Conservation (phyloP, 2,329 filamentous ascomycete genomes). For the Falciphora oryzae region DNA sequence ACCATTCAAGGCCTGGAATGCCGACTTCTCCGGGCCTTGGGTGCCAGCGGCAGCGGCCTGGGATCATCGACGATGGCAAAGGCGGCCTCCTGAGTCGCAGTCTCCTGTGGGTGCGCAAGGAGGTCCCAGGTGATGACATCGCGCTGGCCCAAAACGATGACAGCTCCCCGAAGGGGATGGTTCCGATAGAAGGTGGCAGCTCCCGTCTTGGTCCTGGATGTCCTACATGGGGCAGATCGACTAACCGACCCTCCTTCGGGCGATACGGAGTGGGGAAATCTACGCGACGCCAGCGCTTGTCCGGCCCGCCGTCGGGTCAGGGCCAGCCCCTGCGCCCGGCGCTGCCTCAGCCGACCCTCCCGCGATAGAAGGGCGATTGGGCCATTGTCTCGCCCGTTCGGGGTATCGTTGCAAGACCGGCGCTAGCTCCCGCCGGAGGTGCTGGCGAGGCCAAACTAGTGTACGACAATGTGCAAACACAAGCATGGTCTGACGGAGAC, state of each 20-base stretch:
- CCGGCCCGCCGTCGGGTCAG: background rate
- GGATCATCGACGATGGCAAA: slow-evolving; percentile 24
- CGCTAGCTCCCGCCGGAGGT: background rate
- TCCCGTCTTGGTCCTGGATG: slow-evolving; percentile 32
- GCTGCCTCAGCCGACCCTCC: background rate
- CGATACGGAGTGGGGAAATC: slow-evolving; percentile 6
- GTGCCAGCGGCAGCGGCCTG: slow-evolving; percentile 21
- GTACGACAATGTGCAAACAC: background rate
- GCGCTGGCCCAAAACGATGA: no score
- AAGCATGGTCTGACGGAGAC: background rate
- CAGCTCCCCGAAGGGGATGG: background rate
- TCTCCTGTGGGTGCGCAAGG: slow-evolving; percentile 22
- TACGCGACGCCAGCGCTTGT: background rate
- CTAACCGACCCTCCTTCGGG: slow-evolving; percentile 21
- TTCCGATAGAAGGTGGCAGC: background rate
- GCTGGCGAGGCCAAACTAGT: background rate
- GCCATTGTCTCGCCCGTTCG: background rate
- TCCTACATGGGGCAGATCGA: slow-evolving; percentile 25
- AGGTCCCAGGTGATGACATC: no score
- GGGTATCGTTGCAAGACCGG: background rate
- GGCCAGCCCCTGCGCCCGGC: background rate
- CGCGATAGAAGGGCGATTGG: no score
- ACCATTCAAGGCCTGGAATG: slow-evolving; percentile 26
- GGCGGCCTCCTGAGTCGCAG: slow-evolving; percentile 20
- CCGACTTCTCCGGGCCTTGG: slow-evolving; percentile 18